Percentiles rank a stretch among this genome's conserved stretches.
Conservation (phyloP, 1,284 basidiomycete genomes). For the Pyrrhoderma lamaoense region DNA sequence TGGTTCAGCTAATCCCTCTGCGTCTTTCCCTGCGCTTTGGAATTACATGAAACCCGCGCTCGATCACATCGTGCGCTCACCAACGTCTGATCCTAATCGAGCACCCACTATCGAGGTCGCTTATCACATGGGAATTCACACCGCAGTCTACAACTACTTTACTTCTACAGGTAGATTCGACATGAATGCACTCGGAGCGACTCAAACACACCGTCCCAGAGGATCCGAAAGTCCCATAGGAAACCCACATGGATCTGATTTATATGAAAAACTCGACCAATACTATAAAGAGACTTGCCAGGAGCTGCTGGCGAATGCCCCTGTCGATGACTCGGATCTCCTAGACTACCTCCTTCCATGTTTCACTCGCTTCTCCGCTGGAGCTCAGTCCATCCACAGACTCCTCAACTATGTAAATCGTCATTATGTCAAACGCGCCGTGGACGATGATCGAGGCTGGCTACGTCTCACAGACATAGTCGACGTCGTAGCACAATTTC, state of each 20-base stretch:
- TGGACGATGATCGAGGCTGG: constrained; percentile 74
- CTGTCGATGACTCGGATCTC: constrained; percentile 49
- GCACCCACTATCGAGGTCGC: constrained; percentile 62
- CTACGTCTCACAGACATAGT: constrained; percentile 58
- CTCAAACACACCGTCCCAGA: constrained; percentile 29
- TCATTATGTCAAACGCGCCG: constrained; percentile 67
- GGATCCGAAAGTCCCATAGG: constrained; percentile 42
- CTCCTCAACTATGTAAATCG: constrained; percentile 73
- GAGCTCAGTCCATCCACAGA: constrained; percentile 57
- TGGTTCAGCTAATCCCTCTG: constrained; percentile 64
- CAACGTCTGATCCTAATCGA: constrained; percentile 49
- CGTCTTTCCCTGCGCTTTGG: constrained; percentile 63
- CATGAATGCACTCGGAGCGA: constrained; percentile 17
- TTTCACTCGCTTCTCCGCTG: constrained; percentile 60
- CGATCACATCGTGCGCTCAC: constrained; percentile 63
- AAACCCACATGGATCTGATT: constrained; percentile 47
- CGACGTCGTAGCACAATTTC: constrained; percentile 47
- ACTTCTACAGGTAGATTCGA: constrained; percentile 33
- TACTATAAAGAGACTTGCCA: constrained; percentile 54
- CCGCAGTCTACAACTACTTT: constrained; percentile 74
- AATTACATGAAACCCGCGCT: constrained; percentile 65
- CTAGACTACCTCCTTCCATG: constrained; percentile 61
- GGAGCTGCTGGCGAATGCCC: constrained; percentile 51
- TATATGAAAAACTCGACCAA: constrained; percentile 63
- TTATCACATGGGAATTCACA: constrained; percentile 70